Conservation (phyloP, 805 yeast genomes). For the Candida chilensis region DNA sequence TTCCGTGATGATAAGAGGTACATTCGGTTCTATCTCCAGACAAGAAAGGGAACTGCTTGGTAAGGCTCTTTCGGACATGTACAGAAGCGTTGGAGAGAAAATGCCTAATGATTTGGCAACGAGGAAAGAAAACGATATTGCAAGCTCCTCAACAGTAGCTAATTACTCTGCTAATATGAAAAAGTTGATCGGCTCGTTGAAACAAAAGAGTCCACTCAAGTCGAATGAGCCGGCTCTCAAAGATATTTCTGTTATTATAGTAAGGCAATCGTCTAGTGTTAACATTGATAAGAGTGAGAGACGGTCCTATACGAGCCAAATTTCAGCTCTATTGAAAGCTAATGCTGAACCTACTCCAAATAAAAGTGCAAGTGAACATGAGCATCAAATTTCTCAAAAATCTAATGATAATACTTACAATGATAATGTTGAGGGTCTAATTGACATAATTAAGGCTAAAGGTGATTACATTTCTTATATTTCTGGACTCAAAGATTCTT, state of each 20-base stretch:
- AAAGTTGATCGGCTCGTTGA: neutral
- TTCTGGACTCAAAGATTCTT: neutral
- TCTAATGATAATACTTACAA: constrained; percentile 1
- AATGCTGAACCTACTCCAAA: constrained; percentile 10
- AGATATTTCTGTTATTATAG: neutral
- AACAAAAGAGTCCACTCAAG: neutral
- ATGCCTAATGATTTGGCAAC: neutral
- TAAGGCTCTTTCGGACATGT: neutral
- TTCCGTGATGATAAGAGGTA: neutral
- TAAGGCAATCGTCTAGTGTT: no score
- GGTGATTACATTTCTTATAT: neutral
- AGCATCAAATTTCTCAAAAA: constrained; percentile 13
- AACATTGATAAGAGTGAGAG: neutral
- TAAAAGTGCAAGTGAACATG: constrained; percentile 16
- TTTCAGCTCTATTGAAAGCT: neutral
- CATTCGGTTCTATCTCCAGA: neutral
- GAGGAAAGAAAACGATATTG: neutral
- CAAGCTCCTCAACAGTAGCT: neutral
- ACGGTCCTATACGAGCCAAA: neutral
- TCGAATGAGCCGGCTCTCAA: neutral
- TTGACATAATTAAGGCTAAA: neutral
- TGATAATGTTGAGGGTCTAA: neutral
- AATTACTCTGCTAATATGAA: neutral
- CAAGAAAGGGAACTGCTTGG: neutral
- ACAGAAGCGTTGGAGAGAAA: neutral